phyloP scores from a whole-genome alignment of 148 eudicot genomes.

The Spergularia bocconei region DNA sequence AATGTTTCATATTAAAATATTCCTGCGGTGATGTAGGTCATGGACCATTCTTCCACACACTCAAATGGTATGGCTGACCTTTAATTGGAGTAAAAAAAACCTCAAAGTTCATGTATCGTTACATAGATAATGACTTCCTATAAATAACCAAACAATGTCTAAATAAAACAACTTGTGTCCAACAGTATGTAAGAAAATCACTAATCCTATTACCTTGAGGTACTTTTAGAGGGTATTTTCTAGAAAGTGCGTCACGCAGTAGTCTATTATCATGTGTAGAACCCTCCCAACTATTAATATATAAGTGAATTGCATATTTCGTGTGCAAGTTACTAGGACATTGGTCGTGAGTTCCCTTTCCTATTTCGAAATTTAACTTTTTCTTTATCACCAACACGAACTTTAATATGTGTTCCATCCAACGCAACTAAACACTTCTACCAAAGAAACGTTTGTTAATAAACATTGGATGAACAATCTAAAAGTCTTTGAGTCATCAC shows the following conservation, averaged over 20 bases:
- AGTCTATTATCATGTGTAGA: background rate
- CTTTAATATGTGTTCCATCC: background rate
- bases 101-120: conserved; percentile 9
- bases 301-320: background rate
- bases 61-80: background rate
- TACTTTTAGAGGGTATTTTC: background rate
- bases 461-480: background rate
- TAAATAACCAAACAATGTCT: background rate
- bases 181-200: no score
- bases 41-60: conserved; percentile 1
- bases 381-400: background rate
- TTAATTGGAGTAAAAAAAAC: conserved; percentile 11
- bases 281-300: background rate
- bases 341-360: background rate
- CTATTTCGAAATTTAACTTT: background rate
- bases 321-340: background rate
- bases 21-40: background rate
- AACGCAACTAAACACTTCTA: background rate
- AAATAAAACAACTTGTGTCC: no score
- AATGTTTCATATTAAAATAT: conserved; percentile 5
- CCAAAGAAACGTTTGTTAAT: background rate
- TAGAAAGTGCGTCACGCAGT: background rate
- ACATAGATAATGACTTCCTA: background rate
- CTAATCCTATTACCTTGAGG: background rate
- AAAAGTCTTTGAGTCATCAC: background rate